A percentile compares a stretch with the other conserved stretches of the same genome.
Conservation (phyloP, 345 rosid species). For the Iberis pinnata region DNA sequence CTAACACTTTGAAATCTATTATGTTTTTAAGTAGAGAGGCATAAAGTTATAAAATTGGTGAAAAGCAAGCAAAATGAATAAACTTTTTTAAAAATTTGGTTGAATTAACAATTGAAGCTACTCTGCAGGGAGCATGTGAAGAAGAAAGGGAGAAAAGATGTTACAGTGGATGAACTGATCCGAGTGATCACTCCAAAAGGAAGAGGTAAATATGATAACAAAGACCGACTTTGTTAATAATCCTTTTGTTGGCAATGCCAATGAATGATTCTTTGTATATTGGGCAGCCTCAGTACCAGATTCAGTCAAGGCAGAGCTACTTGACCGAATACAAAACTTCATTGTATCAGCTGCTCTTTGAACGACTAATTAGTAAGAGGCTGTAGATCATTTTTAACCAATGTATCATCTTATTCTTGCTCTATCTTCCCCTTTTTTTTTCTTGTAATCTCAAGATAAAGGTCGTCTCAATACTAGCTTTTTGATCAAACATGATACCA, state of each 20-base stretch:
- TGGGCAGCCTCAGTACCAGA: conserved; percentile 67
- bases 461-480: too few species aligned
- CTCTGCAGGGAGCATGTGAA: conserved; percentile 50
- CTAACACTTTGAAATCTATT: not conserved
- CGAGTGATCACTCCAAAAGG: conserved; percentile 73
- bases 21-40: too few species aligned
- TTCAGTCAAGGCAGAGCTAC: conserved; percentile 57
- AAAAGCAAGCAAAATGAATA: not conserved
- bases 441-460: too few species aligned
- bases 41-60: too few species aligned
- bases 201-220: conserved; percentile 45
- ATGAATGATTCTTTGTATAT: conserved; percentile 2
- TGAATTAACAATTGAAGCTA: not conserved
- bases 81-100: conserved; percentile 10
- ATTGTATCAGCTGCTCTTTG: conserved; percentile 37
- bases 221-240: too few species aligned
- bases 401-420: too few species aligned
- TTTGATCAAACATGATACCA: too few species aligned
- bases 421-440: too few species aligned
- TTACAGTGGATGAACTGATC: conserved; percentile 73
- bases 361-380: too few species aligned
- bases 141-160: conserved; percentile 73
- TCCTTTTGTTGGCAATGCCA: not conserved
- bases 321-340: conserved; percentile 56
- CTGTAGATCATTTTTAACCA: too few species aligned